Percentiles rank a stretch among this genome's conserved stretches.
Evolutionary conservation across 164 flowering plant species (phyloP).

Genomic region (Vitis rupestris): DNA sequence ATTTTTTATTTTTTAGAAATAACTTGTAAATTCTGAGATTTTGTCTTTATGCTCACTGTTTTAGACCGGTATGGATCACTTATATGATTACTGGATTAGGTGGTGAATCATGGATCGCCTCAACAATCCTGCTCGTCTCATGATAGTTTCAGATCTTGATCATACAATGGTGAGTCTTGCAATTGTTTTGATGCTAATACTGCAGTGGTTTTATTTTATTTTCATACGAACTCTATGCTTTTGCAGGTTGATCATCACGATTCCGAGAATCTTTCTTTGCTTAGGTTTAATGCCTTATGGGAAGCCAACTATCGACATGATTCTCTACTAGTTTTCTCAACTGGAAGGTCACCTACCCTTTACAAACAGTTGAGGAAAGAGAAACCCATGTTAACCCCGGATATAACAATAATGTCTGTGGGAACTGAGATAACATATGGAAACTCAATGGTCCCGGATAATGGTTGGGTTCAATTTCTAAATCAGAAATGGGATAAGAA

Average conservation of each 20-base stretch:
- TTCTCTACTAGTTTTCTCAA: conserved; percentile 81
- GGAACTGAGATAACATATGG: conserved; percentile 92
- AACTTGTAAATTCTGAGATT: no score
- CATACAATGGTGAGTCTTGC: conserved; percentile 58
- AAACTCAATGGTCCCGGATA: conserved; percentile 65
- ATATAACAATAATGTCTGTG: conserved; percentile 83
- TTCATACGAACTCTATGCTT: neutral
- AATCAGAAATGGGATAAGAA: conserved; percentile 68
- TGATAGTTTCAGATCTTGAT: conserved; percentile 93
- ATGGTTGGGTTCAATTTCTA: conserved; percentile 59
- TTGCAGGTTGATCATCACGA: conserved; percentile 86
- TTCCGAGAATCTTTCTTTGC: conserved; percentile 53
- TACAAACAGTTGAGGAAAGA: conserved; percentile 64
- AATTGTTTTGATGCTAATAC: neutral
- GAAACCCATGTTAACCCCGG: conserved; percentile 85
- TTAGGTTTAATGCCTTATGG: conserved; percentile 86
- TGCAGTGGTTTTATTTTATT: neutral
- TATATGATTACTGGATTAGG: no score
- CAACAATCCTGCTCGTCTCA: conserved; percentile 52
- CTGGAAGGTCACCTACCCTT: conserved; percentile 73
- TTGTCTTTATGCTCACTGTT: no score
- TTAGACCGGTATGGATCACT: no score
- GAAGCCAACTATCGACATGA: conserved; percentile 70
- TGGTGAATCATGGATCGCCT: conserved; percentile 57
- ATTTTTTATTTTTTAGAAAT: no score